Evolutionary conservation across 306 rosid species (phyloP), one percentile per base, ranked within the genome.

Genomic region (Medicago lupulina): DNA sequence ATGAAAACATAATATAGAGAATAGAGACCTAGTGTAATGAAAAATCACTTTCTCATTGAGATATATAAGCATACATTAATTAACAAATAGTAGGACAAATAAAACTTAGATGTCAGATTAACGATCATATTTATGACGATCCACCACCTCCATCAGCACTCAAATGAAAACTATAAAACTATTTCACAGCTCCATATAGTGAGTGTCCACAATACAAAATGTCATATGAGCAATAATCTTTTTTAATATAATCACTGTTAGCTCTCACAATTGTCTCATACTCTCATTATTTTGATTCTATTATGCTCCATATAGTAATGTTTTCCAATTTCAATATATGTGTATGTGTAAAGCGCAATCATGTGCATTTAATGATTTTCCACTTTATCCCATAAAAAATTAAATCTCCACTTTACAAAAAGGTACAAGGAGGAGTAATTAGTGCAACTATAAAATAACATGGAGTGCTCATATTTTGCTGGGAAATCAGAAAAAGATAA

Each of bases 401-500:
- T 53, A 39, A 61, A 76, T 69, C 40, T 62, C 14, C 69, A 70
- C 84, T 76, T 75, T 70, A 43, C 77, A 67, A 70, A 75, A 81
- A 76, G 80, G 60, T 51, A 7, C 67, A 67, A 7, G 47, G 28
- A 18, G 5, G 72, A 8, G 80, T 51, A 36, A 80, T 40, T 74
- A 80, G 71, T 73, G 85, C 54, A 44, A 55, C 75, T 14, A 71
- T 70, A 55, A 66, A 62, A 67, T 67, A 28, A 28, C 31, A 61
- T 57, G 66, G 18, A 59, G 71, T 51, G 39, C 21, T 75, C 63
- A 62, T 63, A 55, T 21, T 68, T 47, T 73, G 67, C 87, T 64
- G 81, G 69, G 79, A 77, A 73, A 75, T 80, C 82, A 70, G 81
- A 70, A 55, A 80, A 80, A 80, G 82, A 6, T 59, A 36, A 34